These are phyloP conservation scores for Epichloe baconii DNA, from an alignment of 2,329 filamentous ascomycete species.

Conservation along the genomic window DNA sequence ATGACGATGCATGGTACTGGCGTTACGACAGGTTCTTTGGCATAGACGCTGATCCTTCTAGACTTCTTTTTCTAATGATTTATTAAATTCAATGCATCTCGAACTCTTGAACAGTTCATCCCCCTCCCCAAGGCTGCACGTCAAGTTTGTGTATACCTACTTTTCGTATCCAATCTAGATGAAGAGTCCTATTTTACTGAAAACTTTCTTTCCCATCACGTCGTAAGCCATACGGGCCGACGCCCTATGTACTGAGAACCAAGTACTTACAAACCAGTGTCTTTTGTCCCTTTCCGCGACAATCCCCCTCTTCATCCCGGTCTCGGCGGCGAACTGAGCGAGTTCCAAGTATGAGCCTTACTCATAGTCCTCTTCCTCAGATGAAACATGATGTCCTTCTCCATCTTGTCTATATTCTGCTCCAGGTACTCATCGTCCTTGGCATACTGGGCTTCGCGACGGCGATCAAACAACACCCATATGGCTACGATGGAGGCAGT, in stretches of 20 bases:
- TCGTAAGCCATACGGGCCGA: not conserved
- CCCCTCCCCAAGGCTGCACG: no score
- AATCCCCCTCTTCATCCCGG: not conserved
- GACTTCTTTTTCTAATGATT: not conserved
- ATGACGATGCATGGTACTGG: not conserved
- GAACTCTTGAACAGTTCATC: not conserved
- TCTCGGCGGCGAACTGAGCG: conserved; percentile 19
- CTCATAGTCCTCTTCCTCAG: conserved; percentile 44
- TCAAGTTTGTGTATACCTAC: no score
- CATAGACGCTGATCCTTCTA: not conserved
- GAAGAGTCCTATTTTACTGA: no score
- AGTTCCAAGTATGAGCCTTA: conserved; percentile 41
- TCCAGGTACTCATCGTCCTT: conserved; percentile 39
- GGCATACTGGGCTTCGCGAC: conserved; percentile 34
- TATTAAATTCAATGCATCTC: not conserved
- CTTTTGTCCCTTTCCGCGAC: no score
- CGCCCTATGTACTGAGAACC: not conserved
- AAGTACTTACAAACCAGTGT: no score
- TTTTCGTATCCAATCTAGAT: no score
- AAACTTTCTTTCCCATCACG: not conserved
- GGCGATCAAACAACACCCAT: conserved; percentile 42
- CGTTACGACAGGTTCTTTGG: not conserved
- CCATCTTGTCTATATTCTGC: conserved; percentile 41
- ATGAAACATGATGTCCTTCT: conserved; percentile 41
- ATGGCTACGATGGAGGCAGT: conserved; percentile 39